Conservation (phyloP, 352 stramenopile species). For the Phytophthora tentaculata region DNA sequence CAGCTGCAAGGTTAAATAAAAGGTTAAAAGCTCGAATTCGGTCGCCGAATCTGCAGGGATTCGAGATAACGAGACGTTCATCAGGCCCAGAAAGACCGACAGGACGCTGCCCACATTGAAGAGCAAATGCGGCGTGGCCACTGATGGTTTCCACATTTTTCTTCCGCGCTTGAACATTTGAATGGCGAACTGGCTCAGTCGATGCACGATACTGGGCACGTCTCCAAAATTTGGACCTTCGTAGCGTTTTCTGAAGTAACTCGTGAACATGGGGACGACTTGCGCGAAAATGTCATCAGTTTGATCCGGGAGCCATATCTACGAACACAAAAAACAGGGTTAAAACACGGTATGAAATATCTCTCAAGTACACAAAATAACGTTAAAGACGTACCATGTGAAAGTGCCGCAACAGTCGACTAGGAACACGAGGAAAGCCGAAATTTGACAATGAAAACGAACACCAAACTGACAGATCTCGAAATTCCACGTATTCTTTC, state of each 20-base stretch:
- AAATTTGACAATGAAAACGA: conserved; percentile 58
- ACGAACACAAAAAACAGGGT: background rate
- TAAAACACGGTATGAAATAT: background rate
- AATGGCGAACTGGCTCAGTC: conserved; percentile 49
- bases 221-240: conserved; percentile 25
- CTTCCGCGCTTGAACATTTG: conserved; percentile 44
- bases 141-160: conserved; percentile 39
- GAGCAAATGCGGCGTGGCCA: conserved; percentile 42
- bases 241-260: conserved; percentile 43
- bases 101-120: conserved; percentile 55
- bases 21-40: conserved; percentile 51
- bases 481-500: conserved; percentile 68
- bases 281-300: conserved; percentile 44
- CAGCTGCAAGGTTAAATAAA: conserved; percentile 50
- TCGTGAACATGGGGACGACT: conserved; percentile 50
- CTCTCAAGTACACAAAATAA: too few species aligned
- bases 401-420: conserved; percentile 70
- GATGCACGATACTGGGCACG: conserved; percentile 22
- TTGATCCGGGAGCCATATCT: conserved; percentile 58
- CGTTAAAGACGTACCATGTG: conserved; percentile 45
- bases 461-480: conserved; percentile 50
- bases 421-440: conserved; percentile 44
- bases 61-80: conserved; percentile 45
- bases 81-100: conserved; percentile 51
- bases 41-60: conserved; percentile 17